Evolutionary conservation across 495 filamentous ascomycete species (phyloP).

Genomic region (Platismatia glauca): DNA sequence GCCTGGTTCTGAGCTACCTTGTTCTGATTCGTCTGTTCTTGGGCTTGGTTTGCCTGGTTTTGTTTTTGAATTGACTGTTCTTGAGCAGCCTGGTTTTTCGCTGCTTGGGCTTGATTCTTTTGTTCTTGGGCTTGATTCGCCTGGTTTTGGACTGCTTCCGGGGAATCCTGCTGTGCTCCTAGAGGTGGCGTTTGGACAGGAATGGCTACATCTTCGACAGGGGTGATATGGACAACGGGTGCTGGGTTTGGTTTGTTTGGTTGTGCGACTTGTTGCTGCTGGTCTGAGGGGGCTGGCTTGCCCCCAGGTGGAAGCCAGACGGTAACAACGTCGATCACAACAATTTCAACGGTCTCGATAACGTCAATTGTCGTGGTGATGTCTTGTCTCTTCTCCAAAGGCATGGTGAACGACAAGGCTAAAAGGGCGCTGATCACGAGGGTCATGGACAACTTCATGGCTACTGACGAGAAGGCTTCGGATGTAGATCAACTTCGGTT

Average conservation of each 20-base stretch:
- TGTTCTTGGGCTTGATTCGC: slow-evolving; percentile 1
- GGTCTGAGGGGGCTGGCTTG: background rate
- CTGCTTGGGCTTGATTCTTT: background rate
- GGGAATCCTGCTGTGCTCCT: background rate
- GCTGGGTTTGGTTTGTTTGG: slow-evolving; percentile 1
- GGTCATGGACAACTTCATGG: slow-evolving; percentile 23
- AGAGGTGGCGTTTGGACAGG: background rate
- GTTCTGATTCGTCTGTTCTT: slow-evolving; percentile 3
- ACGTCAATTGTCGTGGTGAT: slow-evolving; percentile 32
- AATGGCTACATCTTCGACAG: background rate
- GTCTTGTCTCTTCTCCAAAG: slow-evolving; percentile 26
- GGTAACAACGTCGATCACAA: slow-evolving; percentile 33
- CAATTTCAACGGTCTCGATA: slow-evolving; percentile 31
- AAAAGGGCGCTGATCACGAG: slow-evolving; percentile 25
- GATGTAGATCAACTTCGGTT: background rate
- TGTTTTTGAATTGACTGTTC: background rate
- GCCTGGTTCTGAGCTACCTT: slow-evolving; percentile 11
- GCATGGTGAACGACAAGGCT: slow-evolving; percentile 28
- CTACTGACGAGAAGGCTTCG: background rate
- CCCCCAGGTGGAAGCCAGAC: slow-evolving; percentile 17
- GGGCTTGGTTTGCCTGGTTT: slow-evolving; percentile 8
- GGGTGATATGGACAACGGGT: slow-evolving; percentile 4
- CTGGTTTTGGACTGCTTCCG: background rate
- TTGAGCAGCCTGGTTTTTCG: background rate
- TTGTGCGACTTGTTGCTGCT: slow-evolving; percentile 2